These are phyloP conservation scores for Xylaria nigripes DNA, from an alignment of 495 filamentous ascomycete species.

Conservation along the genomic window DNA sequence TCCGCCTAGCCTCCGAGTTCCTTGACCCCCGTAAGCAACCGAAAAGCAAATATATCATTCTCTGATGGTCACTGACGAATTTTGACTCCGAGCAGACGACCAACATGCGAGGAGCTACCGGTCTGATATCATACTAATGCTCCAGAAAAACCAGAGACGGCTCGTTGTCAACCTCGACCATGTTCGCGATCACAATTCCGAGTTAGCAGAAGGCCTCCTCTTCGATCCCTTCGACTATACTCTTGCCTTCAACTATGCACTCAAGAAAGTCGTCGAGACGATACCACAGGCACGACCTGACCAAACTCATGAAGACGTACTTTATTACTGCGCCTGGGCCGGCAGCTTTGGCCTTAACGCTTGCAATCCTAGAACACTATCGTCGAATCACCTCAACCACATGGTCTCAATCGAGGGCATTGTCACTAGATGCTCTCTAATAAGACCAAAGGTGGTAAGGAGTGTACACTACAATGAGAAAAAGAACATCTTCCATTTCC, in stretches of 20 bases:
- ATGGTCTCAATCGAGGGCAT: conserved; percentile 98
- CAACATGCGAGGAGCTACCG: conserved; percentile 64
- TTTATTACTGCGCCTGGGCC: conserved; percentile 91
- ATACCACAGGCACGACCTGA: conserved; percentile 52
- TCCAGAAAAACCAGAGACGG: conserved; percentile 74
- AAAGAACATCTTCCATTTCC: conserved; percentile 71
- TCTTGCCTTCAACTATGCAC: conserved; percentile 76
- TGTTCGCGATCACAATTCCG: conserved; percentile 79
- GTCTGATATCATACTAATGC: conserved; percentile 84
- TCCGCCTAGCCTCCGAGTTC: conserved; percentile 75
- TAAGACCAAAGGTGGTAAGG: conserved; percentile 92
- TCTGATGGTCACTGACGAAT: conserved; percentile 11
- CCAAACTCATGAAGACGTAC: conserved; percentile 42
- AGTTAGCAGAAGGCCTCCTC: conserved; percentile 82
- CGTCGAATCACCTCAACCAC: conserved; percentile 79
- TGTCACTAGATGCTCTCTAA: conserved; percentile 90
- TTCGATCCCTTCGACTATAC: conserved; percentile 80
- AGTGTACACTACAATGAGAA: conserved; percentile 92
- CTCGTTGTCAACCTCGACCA: conserved; percentile 87
- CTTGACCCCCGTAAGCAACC: conserved; percentile 66
- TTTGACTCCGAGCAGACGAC: conserved; percentile 34
- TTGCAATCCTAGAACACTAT: conserved; percentile 89
- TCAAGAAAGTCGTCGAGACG: conserved; percentile 78
- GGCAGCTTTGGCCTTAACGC: conserved; percentile 92
- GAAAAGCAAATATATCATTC: background rate